phyloP scores from a whole-genome alignment of 257 asterid genomes.

The Solanum lycopersicoides region DNA sequence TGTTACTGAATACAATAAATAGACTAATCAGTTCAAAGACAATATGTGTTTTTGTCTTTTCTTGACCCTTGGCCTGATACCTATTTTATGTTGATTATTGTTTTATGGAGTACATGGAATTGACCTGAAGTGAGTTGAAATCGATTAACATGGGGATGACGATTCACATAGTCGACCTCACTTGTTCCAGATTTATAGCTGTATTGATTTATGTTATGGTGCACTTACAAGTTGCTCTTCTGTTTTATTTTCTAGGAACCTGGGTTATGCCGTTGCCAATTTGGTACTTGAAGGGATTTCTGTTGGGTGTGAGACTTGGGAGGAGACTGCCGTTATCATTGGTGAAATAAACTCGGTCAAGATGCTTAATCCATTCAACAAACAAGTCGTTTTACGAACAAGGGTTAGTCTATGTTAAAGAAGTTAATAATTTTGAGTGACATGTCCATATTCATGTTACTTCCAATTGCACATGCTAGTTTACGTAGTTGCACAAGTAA shows the following conservation, averaged over 20 bases:
- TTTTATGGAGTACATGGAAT: neutral
- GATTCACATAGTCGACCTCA: neutral
- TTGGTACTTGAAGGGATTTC: conserved; percentile 42
- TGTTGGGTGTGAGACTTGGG: conserved; percentile 60
- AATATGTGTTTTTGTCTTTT: neutral
- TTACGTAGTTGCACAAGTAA: neutral
- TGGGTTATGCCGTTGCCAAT: conserved; percentile 54
- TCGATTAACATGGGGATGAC: neutral
- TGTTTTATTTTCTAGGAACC: conserved; percentile 35
- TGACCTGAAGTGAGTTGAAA: neutral
- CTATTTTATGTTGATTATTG: neutral
- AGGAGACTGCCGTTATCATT: conserved; percentile 45
- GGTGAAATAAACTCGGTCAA: conserved; percentile 44
- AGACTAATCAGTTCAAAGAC: neutral
- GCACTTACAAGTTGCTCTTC: neutral
- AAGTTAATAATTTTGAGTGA: neutral
- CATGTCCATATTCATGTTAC: neutral
- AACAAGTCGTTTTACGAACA: conserved; percentile 41
- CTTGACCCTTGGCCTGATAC: neutral
- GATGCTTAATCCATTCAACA: conserved; percentile 55
- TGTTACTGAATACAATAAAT: neutral
- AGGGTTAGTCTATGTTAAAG: conserved; percentile 39
- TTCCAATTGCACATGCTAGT: neutral
- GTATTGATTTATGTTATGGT: neutral
- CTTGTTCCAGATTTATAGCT: neutral